Evolutionary conservation across 2,329 filamentous ascomycete species (phyloP), one percentile per base, ranked within the genome.

Genomic region (Epichloe brachyelytri): DNA sequence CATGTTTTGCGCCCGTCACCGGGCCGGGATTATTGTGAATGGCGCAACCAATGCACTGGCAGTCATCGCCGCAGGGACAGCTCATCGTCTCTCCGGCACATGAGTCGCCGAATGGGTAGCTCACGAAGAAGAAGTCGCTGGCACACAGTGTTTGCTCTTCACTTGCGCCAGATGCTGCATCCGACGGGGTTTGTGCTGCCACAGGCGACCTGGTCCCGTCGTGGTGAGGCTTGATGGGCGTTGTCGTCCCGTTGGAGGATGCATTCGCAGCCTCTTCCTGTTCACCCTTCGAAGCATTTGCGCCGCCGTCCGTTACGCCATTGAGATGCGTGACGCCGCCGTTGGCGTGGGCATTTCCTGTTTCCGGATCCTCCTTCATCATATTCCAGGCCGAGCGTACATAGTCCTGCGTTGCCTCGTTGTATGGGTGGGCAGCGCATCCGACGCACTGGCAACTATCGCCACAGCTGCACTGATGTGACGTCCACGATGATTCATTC

Each of bases 341-440:
- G 5, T 50, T 45, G n/a, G 49, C 51, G 22, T 60, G 58, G 15
- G 41, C 51, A 17, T 58, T 56, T 48, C 48, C 49, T 34, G 53
- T 59, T 37, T 52, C 58, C 5, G 61, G 43, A 38, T 71, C 68
- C 30, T 69, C 66, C 54, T 59, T 58, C 67, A 71, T 71, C 49
- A 59, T 67, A 45, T 66, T 64, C 63, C 66, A 72, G 1, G 74
- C 74, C 6, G 74, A 75, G 48, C 73, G 68, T 3, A 82, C 70
- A 52, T 72, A 73, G 47, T 69, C 71, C 54, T 71, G 75, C 48
- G 78, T 85, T 20, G 80, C 77, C 7, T 78, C 72, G 57, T 86
- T 86, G 59, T 81, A 83, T 12, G 83, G 80, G 61, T 86, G 82
- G 2, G 78, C 78, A 5, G 80, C 73, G 60, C 83, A 87, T 11